A percentile compares a stretch with the other conserved stretches of the same genome.
Conservation (phyloP, 495 filamentous ascomycete genomes). For the Neurospora sp. region DNA sequence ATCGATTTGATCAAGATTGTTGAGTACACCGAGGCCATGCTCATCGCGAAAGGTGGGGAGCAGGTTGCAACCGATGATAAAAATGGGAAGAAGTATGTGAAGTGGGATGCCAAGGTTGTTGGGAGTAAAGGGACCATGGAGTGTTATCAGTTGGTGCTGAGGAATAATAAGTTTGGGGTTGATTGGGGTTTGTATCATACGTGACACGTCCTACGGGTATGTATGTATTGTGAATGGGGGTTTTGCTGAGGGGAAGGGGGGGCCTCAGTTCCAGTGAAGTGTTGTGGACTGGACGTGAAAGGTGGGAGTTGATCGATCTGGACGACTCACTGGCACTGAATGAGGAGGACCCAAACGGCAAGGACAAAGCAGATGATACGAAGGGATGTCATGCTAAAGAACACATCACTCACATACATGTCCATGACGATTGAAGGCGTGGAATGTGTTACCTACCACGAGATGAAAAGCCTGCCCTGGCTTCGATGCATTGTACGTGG, state of each 20-base stretch:
- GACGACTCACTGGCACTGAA: no score
- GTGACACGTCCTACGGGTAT: background rate
- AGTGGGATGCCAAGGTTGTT: background rate
- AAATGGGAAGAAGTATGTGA: background rate
- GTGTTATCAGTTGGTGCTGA: background rate
- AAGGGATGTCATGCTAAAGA: no score
- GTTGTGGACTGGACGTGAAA: no score
- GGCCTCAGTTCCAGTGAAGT: no score
- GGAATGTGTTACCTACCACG: no score
- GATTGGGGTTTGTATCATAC: background rate
- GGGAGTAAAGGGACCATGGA: background rate
- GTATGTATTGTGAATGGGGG: background rate
- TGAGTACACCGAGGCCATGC: background rate
- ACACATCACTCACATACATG: no score
- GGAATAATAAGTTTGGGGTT: background rate
- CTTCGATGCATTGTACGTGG: no score
- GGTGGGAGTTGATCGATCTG: no score
- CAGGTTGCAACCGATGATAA: background rate
- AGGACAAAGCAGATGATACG: no score
- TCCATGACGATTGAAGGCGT: no score
- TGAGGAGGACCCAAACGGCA: no score
- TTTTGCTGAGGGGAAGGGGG: background rate
- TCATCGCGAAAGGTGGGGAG: background rate
- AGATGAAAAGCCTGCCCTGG: no score
- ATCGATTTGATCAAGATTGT: background rate